A percentile compares a stretch with the other conserved stretches of the same genome.
phyloP scores from a whole-genome alignment of 176 grass and related monocot species.

The Phragmites australis region DNA sequence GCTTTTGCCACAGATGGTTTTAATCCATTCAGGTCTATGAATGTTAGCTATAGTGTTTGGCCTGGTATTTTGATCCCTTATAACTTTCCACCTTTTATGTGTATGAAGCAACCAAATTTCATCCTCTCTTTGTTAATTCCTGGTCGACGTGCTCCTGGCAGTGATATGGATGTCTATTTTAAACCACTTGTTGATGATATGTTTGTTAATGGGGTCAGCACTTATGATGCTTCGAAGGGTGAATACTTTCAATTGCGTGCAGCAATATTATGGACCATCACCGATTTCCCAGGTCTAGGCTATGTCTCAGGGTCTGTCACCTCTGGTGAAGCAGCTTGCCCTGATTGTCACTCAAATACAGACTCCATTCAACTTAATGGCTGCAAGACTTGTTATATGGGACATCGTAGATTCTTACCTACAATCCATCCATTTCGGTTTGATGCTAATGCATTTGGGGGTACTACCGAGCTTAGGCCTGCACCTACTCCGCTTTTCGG shows the following conservation, averaged over 20 bases:
- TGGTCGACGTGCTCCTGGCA: not conserved
- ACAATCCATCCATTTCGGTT: not conserved
- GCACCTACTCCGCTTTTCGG: not conserved
- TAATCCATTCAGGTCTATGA: not conserved
- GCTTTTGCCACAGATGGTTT: not conserved
- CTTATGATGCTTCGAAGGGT: not conserved
- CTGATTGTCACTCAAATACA: not conserved
- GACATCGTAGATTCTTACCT: not conserved
- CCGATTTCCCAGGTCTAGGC: not conserved
- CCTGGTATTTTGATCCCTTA: not conserved
- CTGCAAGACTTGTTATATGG: not conserved
- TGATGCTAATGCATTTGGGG: not conserved
- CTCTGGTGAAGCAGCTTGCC: not conserved
- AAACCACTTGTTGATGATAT: not conserved
- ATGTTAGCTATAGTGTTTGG: no score
- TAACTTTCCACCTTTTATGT: not conserved
- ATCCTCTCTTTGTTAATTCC: slow-evolving; percentile 2
- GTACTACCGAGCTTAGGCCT: no score
- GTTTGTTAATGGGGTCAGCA: not conserved
- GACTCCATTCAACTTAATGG: not conserved
- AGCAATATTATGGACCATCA: not conserved
- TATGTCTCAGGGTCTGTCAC: not conserved
- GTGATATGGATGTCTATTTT: slow-evolving; percentile 1
- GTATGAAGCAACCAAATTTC: slow-evolving; percentile 20
- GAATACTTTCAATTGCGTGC: not conserved